These are phyloP conservation scores for Fusarium caatingaense DNA, from an alignment of 2,329 filamentous ascomycete species.

Conservation along the genomic window DNA sequence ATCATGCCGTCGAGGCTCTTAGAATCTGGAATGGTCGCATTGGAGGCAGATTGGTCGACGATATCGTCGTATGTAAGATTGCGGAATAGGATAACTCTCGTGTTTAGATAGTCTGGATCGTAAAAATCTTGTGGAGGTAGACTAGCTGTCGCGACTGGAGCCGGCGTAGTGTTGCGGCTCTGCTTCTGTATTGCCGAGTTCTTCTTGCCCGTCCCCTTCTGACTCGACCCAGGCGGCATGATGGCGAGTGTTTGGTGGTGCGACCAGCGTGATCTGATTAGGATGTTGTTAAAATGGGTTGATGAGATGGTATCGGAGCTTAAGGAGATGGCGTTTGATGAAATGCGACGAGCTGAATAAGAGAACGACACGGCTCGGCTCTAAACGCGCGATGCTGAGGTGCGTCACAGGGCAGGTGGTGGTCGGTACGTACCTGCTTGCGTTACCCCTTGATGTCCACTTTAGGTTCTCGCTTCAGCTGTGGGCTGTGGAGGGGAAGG, in stretches of 20 bases:
- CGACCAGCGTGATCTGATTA: not conserved
- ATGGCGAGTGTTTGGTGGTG: conserved; percentile 8
- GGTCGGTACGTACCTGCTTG: conserved; percentile 26
- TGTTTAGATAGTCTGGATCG: conserved; percentile 74
- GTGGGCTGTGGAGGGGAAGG: not conserved
- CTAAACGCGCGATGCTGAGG: conserved; percentile 33
- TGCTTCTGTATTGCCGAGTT: conserved; percentile 71
- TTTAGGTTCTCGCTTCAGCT: conserved; percentile 1
- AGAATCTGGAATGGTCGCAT: conserved; percentile 71
- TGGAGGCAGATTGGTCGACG: conserved; percentile 70
- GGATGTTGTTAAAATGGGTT: not conserved
- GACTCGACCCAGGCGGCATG: conserved; percentile 70
- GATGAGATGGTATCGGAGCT: conserved; percentile 16
- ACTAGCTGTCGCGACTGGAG: conserved; percentile 57
- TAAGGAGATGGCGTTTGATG: conserved; percentile 17
- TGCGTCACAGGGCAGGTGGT: conserved; percentile 32
- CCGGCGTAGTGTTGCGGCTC: conserved; percentile 82
- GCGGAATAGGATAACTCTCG: conserved; percentile 68
- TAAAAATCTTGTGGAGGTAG: conserved; percentile 66
- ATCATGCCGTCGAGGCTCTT: conserved; percentile 73
- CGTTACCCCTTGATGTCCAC: conserved; percentile 14
- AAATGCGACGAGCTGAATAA: conserved; percentile 30
- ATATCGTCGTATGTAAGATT: conserved; percentile 76
- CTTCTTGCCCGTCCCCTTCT: conserved; percentile 76
- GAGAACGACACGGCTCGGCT: conserved; percentile 25